Base-by-base conservation (phyloP, 2,329 filamentous ascomycete species). In the Rachicladosporium sp. region DNA sequence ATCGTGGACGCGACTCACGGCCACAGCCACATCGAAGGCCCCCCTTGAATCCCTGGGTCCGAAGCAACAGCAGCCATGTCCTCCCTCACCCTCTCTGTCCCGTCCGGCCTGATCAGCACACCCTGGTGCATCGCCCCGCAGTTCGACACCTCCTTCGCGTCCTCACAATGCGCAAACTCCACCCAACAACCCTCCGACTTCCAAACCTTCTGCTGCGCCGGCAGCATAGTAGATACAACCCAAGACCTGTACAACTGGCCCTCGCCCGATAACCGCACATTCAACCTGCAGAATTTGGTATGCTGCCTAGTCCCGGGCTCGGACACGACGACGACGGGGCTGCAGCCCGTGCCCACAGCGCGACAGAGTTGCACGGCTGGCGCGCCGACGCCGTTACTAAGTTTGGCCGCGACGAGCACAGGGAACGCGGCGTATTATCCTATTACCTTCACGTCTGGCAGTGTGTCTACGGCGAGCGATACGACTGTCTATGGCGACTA, bases 331-430 rank as follows among this genome's bases (percentile, higher is more conserved):
- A 27, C 31, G 29, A 12, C 41, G 43, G 43, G 43, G 6, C 15
- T 47, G n/a, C 36, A 30, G 10, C 43, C 46, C 12, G 31, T 43
- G 9, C 23, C 38, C 6, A 40, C 33, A 1, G 29, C 42, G 13
- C 31, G 29, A 3, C 12, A 31, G 9, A 39, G n/a, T 23, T 47
- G 46, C 21, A 41, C 41, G 5, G 31, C 34, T 19, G 44, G 46
- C 12, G 29, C n/a, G 5, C 31, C 47, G 4, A 46, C 42, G 15
- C 47, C 49, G 8, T 41, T 51, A 13, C 44, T 45, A 10, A 49
- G 43, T 41, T 30, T 49, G n/a, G 46, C 44, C 4, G 47, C 46
- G 4, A 51, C 47, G 12, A 47, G 47, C 31, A 49, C 45, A n/a
- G 37, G 33, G 7, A 48, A 51, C 36, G 49, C 46, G 11, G 38